Percentiles rank a stretch among this genome's conserved stretches.
Conservation (phyloP, 23 red algal genomes). For the Agarophyton chilense region DNA sequence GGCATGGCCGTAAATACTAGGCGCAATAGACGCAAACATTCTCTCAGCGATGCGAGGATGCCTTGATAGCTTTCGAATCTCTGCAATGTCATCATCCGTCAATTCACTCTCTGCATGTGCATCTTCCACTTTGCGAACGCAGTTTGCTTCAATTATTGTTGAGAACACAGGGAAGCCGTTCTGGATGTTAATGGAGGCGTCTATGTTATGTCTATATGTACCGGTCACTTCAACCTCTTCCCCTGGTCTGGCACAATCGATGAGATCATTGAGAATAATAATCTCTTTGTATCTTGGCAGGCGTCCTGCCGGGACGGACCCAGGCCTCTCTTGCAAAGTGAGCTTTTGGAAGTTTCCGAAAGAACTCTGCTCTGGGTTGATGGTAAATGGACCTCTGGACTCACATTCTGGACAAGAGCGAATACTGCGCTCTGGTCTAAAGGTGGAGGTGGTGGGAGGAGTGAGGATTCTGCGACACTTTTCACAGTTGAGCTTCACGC, state of each 20-base stretch:
- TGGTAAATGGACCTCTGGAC: constrained; percentile 90
- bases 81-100: constrained; percentile 91
- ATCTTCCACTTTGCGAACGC: constrained; percentile 89
- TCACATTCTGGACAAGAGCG: constrained; percentile 80
- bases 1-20: constrained; percentile 95
- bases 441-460: constrained; percentile 60
- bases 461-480: constrained; percentile 71
- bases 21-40: constrained; percentile 93
- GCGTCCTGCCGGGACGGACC: constrained; percentile 91
- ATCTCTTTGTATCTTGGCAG: constrained; percentile 98
- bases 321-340: constrained; percentile 95
- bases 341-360: constrained; percentile 98
- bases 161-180: constrained; percentile 98
- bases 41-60: constrained; percentile 87
- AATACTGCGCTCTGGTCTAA: constrained; percentile 79
- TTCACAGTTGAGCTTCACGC: constrained; percentile 89
- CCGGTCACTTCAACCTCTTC: constrained; percentile 98
- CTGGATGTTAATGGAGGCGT: constrained; percentile 79
- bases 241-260: constrained; percentile 92
- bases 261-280: constrained; percentile 87
- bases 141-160: constrained; percentile 95
- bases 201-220: constrained; percentile 90
- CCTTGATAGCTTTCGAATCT: constrained; percentile 73
- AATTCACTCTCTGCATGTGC: constrained; percentile 82
- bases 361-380: constrained; percentile 88